Percentiles rank a stretch among this genome's conserved stretches.
Conservation (phyloP, 2,329 filamentous ascomycete species). For the Arthrobotrys iridis region DNA sequence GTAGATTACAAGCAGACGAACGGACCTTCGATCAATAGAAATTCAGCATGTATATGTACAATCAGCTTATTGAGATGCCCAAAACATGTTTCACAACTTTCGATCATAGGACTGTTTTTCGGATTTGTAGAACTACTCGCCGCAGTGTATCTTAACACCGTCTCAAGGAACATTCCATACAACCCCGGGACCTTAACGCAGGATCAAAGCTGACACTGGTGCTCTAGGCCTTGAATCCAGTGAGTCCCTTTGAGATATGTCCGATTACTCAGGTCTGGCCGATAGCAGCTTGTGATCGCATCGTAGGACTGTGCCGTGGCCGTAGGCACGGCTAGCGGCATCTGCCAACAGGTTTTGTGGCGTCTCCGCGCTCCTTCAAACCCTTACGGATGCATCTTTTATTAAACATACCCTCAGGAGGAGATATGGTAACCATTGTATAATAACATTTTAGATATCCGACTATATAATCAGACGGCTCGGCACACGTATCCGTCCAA, state of each 20-base stretch:
- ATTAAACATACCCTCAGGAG: neutral
- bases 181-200: neutral
- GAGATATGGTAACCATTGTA: neutral
- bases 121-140: neutral
- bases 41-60: no score
- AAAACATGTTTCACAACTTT: slow-evolving; percentile 1
- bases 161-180: neutral
- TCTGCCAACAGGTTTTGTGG: neutral
- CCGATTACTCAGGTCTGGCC: neutral
- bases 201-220: neutral
- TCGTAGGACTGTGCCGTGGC: neutral
- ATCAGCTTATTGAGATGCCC: neutral
- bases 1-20: no score
- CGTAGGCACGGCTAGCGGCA: neutral
- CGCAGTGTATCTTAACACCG: neutral
- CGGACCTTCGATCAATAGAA: neutral
- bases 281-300: neutral
- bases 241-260: no score
- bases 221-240: neutral
- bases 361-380: neutral
- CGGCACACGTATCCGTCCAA: neutral
- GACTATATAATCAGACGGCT: neutral
- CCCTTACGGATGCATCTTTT: neutral
- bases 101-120: neutral
- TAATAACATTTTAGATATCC: neutral